Conservation (phyloP, 768 basidiomycete genomes). For the Rhodotorula sphaerocarpa region DNA sequence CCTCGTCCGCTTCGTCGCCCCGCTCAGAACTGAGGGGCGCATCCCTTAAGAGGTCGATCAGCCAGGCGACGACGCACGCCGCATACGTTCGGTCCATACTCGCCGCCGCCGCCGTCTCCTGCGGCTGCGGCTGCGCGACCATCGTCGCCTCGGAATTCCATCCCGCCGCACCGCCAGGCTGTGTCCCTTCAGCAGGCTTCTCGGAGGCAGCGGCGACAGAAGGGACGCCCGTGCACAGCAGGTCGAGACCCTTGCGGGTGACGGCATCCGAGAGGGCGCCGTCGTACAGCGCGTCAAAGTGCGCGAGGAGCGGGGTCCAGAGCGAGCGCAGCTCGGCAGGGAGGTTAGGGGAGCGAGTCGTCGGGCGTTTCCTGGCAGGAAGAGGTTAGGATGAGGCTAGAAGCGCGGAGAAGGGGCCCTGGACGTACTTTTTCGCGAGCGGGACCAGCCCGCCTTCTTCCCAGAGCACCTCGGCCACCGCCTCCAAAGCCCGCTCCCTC, state of each 20-base stretch:
- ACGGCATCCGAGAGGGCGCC: neutral
- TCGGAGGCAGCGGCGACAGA: too few relatives aligned
- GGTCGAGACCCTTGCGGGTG: conserved; percentile 2
- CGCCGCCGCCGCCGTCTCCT: too few relatives aligned
- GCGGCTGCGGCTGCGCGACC: too few relatives aligned
- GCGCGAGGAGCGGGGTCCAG: conserved; percentile 14
- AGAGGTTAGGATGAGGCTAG: neutral
- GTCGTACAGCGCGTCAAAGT: conserved; percentile 4
- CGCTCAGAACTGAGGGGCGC: neutral
- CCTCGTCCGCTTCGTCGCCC: neutral
- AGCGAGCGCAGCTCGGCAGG: neutral
- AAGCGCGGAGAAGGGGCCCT: neutral
- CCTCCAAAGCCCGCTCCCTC: conserved; percentile 62
- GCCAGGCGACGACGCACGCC: conserved; percentile 1
- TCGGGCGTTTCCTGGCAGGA: conserved; percentile 5
- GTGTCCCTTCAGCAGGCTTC: too few relatives aligned
- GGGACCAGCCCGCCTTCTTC: conserved; percentile 67
- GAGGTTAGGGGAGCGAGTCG: conserved; percentile 5
- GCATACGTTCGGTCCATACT: neutral
- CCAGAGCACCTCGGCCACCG: conserved; percentile 57
- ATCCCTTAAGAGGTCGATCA: conserved; percentile 10
- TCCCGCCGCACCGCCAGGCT: too few relatives aligned
- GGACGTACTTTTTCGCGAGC: conserved; percentile 67
- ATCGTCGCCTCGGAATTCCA: too few relatives aligned
- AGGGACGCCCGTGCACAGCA: neutral